phyloP scores from a whole-genome alignment of 345 rosid genomes.

The rapeseed (Brassica napus) region Da-Ae NC_063440.1:20775001-20775500 shows the following conservation, averaged over 20 bases:
- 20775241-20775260: constrained; percentile 59
- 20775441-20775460: constrained; percentile 35
- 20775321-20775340: constrained; percentile 54
- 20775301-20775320: constrained; percentile 63
- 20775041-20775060: neutral
- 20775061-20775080: too few species aligned
- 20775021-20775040: neutral
- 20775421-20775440: constrained; percentile 46
- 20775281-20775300: constrained; percentile 50
- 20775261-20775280: constrained; percentile 56
- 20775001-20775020: neutral
- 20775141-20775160: constrained; percentile 61
- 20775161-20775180: constrained; percentile 83
- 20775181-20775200: constrained; percentile 70
- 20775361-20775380: constrained; percentile 48
- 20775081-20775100: too few species aligned
- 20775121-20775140: constrained; percentile 45
- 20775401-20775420: constrained; percentile 76
- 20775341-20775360: constrained; percentile 42
- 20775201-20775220: constrained; percentile 40
- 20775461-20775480: constrained; percentile 40
- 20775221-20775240: constrained; percentile 55
- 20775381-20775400: constrained; percentile 77
- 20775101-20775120: constrained; percentile 47
- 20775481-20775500: constrained; percentile 48